Conservation (phyloP, 257 asterid species). For the Forsythia suspensa region DNA sequence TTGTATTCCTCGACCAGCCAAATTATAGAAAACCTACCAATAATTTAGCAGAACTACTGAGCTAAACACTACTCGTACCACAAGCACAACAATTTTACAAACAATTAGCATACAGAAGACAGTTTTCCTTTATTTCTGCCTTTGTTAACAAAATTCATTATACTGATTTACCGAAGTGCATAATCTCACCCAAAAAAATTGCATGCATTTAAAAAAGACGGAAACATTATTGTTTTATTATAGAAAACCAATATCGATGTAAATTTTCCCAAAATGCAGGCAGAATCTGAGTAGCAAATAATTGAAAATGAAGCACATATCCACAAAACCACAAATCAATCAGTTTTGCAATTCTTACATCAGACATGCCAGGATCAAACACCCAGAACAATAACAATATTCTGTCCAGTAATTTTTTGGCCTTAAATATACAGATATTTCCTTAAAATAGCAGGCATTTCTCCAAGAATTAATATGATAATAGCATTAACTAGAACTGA, state of each 20-base stretch:
- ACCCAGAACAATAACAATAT: neutral
- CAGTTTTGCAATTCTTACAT: conserved; percentile 8
- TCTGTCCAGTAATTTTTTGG: neutral
- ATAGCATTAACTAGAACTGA: conserved; percentile 6
- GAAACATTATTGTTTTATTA: neutral
- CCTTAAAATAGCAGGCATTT: neutral
- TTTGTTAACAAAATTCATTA: neutral
- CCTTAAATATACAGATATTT: conserved; percentile 5
- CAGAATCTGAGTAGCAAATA: neutral
- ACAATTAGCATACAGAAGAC: neutral
- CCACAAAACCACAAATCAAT: neutral
- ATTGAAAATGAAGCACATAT: neutral
- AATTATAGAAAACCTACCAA: conserved; percentile 1
- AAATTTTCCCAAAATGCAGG: neutral
- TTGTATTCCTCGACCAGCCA: conserved; percentile 14
- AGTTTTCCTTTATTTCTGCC: neutral
- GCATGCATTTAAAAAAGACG: neutral
- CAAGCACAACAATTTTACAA: conserved; percentile 7
- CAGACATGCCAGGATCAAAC: conserved; percentile 14
- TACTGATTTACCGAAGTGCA: neutral
- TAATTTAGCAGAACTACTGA: conserved; percentile 1
- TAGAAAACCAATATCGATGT: neutral
- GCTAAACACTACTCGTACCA: neutral
- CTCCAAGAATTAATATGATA: neutral
- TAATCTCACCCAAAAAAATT: neutral